Evolutionary conservation across 75 land plant genomes (phyloP), one percentile per base, ranked within the genome.

Genomic region (Larix kaempferi): DNA sequence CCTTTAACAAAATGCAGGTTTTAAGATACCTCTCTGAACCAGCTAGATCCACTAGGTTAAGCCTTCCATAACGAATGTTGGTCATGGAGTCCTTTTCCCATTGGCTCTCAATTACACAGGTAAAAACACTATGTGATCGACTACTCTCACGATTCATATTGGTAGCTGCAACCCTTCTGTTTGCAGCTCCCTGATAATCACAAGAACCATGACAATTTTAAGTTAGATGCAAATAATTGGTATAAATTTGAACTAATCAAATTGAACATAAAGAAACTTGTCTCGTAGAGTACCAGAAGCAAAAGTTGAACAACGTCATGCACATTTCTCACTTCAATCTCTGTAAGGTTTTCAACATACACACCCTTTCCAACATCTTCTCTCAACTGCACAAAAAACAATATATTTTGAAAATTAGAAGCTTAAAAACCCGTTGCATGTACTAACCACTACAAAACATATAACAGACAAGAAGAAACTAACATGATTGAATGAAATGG

Each of bases 71-170:
- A 22, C 99, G 80, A 56, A 88, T 74, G 76, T 94, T 96, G 33
- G 83, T 83, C 39, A 88, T 78, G 8, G 95, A 86, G 78, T 94
- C 93, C 62, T 86, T 90, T 80, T 92, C 95, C 99, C 99, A 96
- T 63, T 80, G 83, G 80, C 99, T 96, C 78, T 96, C 99, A 80
- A 96, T 91, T 15, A 85, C 85, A 83, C 99, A 96, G 14, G 99
- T 92, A 72, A 96, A 96, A 25, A 96, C 98, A 85, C 98, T 92
- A 71, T 94, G 99, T 0, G 99, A 96, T 8, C 99, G 91, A 77
- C 99, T 96, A 84, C 99, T 96, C 78, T 96, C 99, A 21, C 89
- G 77, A 56, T 96, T 96, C 99, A 96, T 96, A 77, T 92, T 92
- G 76, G 99, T 96, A 19, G 99, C 91, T 76, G 99, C 99, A 77